Base-by-base conservation (phyloP, 169 alveolate genomes). In the Babesia caballi region DNA sequence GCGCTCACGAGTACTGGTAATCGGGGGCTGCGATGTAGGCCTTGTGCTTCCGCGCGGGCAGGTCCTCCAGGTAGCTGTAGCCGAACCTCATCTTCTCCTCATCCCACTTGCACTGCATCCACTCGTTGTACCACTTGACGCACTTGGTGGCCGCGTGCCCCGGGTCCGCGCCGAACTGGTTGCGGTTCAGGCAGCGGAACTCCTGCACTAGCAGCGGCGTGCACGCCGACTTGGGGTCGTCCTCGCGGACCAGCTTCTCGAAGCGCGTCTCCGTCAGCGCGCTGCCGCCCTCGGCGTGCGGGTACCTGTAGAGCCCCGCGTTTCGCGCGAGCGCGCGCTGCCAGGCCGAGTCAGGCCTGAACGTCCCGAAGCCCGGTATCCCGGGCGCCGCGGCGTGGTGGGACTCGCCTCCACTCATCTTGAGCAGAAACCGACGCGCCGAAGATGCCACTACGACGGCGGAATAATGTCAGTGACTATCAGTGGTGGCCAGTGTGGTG, bases 31-130 rank as follows among this genome's bases (percentile, higher is more conserved):
- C 95, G 41, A 91, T 91, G 61, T 91, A 91, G 25, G 95, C 95
- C 84, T 85, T 91, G 76, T 90, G 92, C 71, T 91, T 91, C 58
- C 90, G 66, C 46, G 89, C 75, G 27, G 91, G 74, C 49, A 93
- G 57, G 66, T 84, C 89, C 66, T 90, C 94, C 40, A 89, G 69
- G 47, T 85, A 92, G 33, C 75, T 73, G 77, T 90, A 88, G 8
- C 96, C 96, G 47, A 69, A 72, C 58, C 74, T 70, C 81, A 92
- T 78, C 82, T 92, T 92, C 46, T 92, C 94, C 56, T 90, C 93
- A 54, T 92, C 96, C 96, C 96, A 92, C 60, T 89, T 91, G 74
- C 96, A 92, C 76, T 92, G 95, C 74, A 88, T 70, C 91, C 93
- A 90, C 66, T 92, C 96, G 50, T 90, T 86, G 66, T 85, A 90